These are phyloP conservation scores for Geopyxis carbonaria DNA, from an alignment of 495 filamentous ascomycete genomes.

Conservation along the genomic window DNA sequence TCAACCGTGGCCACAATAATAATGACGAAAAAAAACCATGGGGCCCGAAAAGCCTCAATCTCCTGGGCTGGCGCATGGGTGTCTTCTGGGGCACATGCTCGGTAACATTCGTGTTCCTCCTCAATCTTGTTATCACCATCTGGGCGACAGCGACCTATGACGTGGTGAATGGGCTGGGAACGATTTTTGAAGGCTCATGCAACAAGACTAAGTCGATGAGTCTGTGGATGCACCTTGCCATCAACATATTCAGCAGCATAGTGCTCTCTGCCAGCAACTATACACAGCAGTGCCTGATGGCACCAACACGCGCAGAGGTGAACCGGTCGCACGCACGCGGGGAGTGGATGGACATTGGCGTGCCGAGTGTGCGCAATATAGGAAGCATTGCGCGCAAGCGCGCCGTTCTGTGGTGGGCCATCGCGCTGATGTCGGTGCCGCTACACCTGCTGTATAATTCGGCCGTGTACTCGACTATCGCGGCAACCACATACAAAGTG, in stretches of 20 bases:
- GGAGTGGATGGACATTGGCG: slow-evolving; percentile 23
- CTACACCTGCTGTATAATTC: slow-evolving; percentile 27
- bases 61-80: background rate
- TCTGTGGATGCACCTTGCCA: slow-evolving; percentile 14
- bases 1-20: too few relatives aligned
- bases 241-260: slow-evolving; percentile 21
- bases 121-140: slow-evolving; percentile 1
- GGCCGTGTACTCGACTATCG: slow-evolving; percentile 15
- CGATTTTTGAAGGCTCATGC: slow-evolving; percentile 13
- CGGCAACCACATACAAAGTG: background rate
- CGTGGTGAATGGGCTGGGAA: slow-evolving; percentile 3
- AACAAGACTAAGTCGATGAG: slow-evolving; percentile 6
- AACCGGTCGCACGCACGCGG: slow-evolving; percentile 15
- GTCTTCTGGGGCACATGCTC: background rate
- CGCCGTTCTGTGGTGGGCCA: slow-evolving; percentile 11
- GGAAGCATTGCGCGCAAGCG: slow-evolving; percentile 5
- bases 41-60: too few relatives aligned
- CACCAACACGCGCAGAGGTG: slow-evolving; percentile 23
- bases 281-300: slow-evolving; percentile 19
- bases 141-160: background rate
- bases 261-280: slow-evolving; percentile 24
- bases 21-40: too few relatives aligned
- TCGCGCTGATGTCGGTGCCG: slow-evolving; percentile 15
- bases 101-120: background rate
- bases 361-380: slow-evolving; percentile 23